Evolutionary conservation across 805 yeast genomes (phyloP), one percentile per base, ranked within the genome.

Genomic region (Brettanomyces naardenensis): DNA sequence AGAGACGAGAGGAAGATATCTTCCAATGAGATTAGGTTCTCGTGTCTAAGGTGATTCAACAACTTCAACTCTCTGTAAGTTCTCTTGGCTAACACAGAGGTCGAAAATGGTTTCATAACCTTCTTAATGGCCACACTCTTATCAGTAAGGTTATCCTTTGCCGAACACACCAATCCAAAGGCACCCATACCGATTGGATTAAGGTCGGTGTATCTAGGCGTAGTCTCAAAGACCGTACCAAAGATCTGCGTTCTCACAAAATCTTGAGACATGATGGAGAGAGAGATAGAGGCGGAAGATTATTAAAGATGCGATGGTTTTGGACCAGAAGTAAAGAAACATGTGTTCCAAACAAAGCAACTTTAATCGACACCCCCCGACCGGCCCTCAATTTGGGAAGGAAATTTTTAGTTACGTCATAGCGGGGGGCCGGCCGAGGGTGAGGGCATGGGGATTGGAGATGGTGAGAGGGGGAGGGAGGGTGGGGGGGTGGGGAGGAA

Each of bases 141-240:
- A 38, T 77, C 79, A 0, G 96, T 88, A 43, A 89, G 72, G 49
- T 80, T 85, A 62, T 92, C 98, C 40, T 80, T 76, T 1, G 98
- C 99, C 6, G 96, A 87, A 47, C 98, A 92, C 28, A 92, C 99
- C 15, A 92, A 71, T 4, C 99, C 99, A 58, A 92, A 92, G 6
- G 98, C 98, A 19, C 99, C 99, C 99, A 92, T 92, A 0, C 99
- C 99, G 36, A 92, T 96, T 2, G 99, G 98, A 54, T 88, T 90
- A 44, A 92, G 71, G 55, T 90, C 95, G 4, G 85, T 75, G 64
- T 92, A 92, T 47, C 96, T 66, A 52, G 76, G 79, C 30, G 97
- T 89, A 46, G 88, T 86, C 61, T 89, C 97, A 57, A 89, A 89
- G 32, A 89, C 90, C 2, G 97, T 89, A 36, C 96, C 96, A 54